Evolutionary conservation across 768 basidiomycete species (phyloP).

Genomic region (Leccinum sublutescens): DNA sequence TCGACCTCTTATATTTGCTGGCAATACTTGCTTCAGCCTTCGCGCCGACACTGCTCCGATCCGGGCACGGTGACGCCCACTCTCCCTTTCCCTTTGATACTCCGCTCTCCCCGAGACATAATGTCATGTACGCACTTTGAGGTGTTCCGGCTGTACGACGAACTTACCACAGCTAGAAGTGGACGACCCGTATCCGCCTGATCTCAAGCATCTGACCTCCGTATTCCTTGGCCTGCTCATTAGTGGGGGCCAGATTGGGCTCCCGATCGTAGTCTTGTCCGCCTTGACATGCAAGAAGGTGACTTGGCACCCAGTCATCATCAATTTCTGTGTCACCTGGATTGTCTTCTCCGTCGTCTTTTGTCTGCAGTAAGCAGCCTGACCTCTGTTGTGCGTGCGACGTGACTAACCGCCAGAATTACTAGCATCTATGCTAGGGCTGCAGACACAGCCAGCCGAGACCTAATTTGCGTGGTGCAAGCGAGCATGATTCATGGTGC

Average conservation of each 20-base stretch:
- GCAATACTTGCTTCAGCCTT: not conserved
- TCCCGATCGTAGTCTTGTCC: slow-evolving; percentile 48
- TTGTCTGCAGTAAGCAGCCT: slow-evolving; percentile 46
- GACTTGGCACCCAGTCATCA: slow-evolving; percentile 48
- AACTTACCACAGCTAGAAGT: slow-evolving; percentile 1
- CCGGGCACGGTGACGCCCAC: not conserved
- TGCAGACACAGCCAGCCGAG: slow-evolving; percentile 18
- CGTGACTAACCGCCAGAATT: slow-evolving; percentile 9
- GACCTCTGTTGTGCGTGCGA: not conserved
- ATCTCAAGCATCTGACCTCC: slow-evolving; percentile 33
- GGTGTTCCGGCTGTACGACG: not conserved
- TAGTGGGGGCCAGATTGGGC: slow-evolving; percentile 50
- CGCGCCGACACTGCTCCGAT: not conserved
- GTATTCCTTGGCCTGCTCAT: slow-evolving; percentile 48
- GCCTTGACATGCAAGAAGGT: slow-evolving; percentile 42
- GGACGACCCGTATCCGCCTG: slow-evolving; percentile 13
- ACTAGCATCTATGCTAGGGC: slow-evolving; percentile 37
- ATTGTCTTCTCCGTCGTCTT: slow-evolving; percentile 52
- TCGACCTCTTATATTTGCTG: slow-evolving; percentile 2
- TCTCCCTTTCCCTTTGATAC: not conserved
- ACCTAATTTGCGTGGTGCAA: slow-evolving; percentile 46
- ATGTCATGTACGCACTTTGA: slow-evolving; percentile 19
- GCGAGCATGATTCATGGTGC: slow-evolving; percentile 53
- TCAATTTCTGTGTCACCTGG: slow-evolving; percentile 60
- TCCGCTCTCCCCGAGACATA: not conserved